Evolutionary conservation across 768 basidiomycete genomes (phyloP).

Genomic region (Macrocybe gigantea): DNA sequence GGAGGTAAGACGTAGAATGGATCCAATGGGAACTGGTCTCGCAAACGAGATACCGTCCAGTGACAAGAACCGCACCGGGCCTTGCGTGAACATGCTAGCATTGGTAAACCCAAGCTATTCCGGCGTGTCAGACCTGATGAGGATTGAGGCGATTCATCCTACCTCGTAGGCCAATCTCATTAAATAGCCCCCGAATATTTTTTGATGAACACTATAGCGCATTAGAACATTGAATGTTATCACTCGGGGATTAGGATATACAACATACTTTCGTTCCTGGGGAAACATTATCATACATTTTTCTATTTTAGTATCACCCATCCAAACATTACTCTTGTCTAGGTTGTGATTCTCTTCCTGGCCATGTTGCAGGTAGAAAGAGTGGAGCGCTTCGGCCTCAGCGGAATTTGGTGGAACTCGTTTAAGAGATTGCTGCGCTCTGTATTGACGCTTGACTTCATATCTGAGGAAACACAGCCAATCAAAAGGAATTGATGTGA

Average conservation of each 20-base stretch:
- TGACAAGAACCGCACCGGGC: conserved; percentile 65
- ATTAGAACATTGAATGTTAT: not conserved
- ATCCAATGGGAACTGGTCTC: conserved; percentile 79
- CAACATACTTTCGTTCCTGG: conserved; percentile 71
- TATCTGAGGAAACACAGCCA: conserved; percentile 29
- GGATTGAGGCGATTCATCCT: conserved; percentile 2
- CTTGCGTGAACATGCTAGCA: conserved; percentile 61
- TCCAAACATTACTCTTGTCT: conserved; percentile 45
- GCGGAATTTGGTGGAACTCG: conserved; percentile 68
- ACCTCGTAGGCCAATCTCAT: conserved; percentile 72
- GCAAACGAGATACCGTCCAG: conserved; percentile 78
- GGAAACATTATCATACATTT: conserved; percentile 78
- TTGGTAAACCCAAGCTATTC: conserved; percentile 67
- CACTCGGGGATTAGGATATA: not conserved
- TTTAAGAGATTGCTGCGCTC: conserved; percentile 53
- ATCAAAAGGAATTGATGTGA: not conserved
- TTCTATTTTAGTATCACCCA: conserved; percentile 69
- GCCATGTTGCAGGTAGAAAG: conserved; percentile 58
- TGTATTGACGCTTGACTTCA: conserved; percentile 51
- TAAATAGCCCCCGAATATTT: conserved; percentile 72
- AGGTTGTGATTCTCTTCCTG: conserved; percentile 27
- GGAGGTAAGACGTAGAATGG: conserved; percentile 68
- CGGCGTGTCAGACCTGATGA: not conserved
- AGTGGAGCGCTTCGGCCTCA: conserved; percentile 66
- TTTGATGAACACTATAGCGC: conserved; percentile 61